A percentile compares a stretch with the other conserved stretches of the same genome.
phyloP scores from a whole-genome alignment of 1,284 basidiomycete species.

The Marasmius oreades region DNA sequence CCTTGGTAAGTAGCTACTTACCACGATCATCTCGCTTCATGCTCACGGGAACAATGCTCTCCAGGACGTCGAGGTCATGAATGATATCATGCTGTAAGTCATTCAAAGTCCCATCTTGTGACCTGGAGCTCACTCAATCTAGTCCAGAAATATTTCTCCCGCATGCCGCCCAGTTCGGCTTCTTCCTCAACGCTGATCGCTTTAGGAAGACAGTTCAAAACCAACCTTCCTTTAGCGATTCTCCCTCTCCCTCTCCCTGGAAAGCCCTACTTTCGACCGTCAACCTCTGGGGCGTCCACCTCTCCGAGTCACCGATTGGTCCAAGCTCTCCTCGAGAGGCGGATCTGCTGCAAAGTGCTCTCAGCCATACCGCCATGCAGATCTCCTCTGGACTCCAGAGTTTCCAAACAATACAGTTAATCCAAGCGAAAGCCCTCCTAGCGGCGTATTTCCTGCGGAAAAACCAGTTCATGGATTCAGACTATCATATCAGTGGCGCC shows the following conservation, averaged over 20 bases:
- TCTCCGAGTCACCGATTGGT: constrained; percentile 9
- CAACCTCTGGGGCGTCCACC: constrained; percentile 19
- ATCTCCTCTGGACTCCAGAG: not conserved
- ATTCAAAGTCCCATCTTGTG: not conserved
- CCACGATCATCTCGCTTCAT: not conserved
- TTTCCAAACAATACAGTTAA: constrained; percentile 14
- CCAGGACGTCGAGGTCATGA: not conserved
- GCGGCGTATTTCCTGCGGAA: constrained; percentile 15
- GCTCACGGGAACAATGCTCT: not conserved
- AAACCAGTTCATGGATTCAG: constrained; percentile 17
- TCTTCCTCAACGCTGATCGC: constrained; percentile 17
- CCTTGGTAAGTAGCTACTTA: not conserved
- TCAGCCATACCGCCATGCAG: constrained; percentile 4
- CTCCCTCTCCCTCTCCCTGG: constrained; percentile 3
- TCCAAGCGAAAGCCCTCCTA: constrained; percentile 20
- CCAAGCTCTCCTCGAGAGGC: constrained; percentile 1
- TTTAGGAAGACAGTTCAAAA: constrained; percentile 12
- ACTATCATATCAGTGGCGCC: constrained; percentile 15
- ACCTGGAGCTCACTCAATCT: not conserved
- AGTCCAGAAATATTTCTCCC: constrained; percentile 19
- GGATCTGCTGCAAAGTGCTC: constrained; percentile 9
- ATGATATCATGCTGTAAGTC: not conserved
- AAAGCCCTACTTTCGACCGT: constrained; percentile 16
- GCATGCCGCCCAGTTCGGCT: constrained; percentile 19
- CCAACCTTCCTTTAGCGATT: not conserved